These are phyloP conservation scores for Russula compacta DNA, from an alignment of 768 basidiomycete species.

Conservation along the genomic window DNA sequence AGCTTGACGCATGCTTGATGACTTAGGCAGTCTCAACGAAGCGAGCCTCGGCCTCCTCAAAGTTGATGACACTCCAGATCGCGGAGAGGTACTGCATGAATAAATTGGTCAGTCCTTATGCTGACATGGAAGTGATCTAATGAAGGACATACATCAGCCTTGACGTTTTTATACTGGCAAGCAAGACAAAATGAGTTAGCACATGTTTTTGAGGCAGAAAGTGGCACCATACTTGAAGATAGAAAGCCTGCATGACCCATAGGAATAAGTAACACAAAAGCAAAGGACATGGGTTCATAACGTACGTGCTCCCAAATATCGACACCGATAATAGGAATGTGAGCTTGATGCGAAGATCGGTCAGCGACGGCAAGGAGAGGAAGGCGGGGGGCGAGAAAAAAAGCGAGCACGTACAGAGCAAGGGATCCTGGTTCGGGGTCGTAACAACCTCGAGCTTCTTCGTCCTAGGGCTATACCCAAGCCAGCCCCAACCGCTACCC, in stretches of 20 bases:
- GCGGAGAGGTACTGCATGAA: slow-evolving; percentile 73
- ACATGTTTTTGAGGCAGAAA: neutral
- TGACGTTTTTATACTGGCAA: slow-evolving; percentile 78
- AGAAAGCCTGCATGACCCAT: slow-evolving; percentile 3
- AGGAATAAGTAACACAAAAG: slow-evolving; percentile 51
- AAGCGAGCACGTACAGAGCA: slow-evolving; percentile 40
- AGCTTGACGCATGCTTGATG: neutral
- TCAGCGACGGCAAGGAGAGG: neutral
- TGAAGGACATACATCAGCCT: slow-evolving; percentile 66
- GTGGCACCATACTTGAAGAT: slow-evolving; percentile 5
- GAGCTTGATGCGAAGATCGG: slow-evolving; percentile 37
- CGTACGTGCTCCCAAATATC: slow-evolving; percentile 90
- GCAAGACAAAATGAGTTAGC: neutral
- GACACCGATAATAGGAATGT: slow-evolving; percentile 87
- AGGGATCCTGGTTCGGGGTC: slow-evolving; percentile 94
- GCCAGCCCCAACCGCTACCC: slow-evolving; percentile 98
- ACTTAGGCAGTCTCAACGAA: slow-evolving; percentile 31
- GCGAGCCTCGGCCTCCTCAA: slow-evolving; percentile 77
- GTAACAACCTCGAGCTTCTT: slow-evolving; percentile 85
- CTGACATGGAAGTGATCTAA: neutral
- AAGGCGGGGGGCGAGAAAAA: neutral
- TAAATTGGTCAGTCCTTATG: neutral
- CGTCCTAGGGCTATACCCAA: slow-evolving; percentile 59
- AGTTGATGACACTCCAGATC: slow-evolving; percentile 96
- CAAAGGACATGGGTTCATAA: slow-evolving; percentile 13